Evolutionary conservation across 1,139 yeast genomes (phyloP), one percentile per base, ranked within the genome.

Genomic region (Debaryomycetaceae sp.): DNA sequence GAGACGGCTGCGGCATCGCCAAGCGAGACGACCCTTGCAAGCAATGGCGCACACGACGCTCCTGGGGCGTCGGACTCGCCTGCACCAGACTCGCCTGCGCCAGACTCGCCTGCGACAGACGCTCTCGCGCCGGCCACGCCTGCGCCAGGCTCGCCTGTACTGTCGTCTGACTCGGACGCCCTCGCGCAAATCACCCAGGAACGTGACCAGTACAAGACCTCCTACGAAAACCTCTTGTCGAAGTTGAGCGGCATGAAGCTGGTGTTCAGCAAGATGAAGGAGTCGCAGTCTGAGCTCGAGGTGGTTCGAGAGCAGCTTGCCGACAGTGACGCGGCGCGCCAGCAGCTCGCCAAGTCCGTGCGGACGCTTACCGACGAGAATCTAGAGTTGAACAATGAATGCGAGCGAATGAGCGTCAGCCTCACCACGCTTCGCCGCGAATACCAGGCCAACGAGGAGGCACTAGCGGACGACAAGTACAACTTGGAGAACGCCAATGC

Each of bases 241-340:
- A 75, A 84, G 49, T 64, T 91, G 19, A 75, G 94, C 2, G 77
- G 84, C 2, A 86, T 91, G 84, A 86, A 84, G 48, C 61, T 83
- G 0, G 71, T 82, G 2, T 83, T 83, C 51, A 71, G 70, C 35
- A 81, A 82, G 43, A 80, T 82, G 86, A 82, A 82, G 48, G 79
- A 76, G 38, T 68, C 93, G 0, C 83, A 91, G 42, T 66, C 67
- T 7, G 94, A 86, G 42, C 62, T 88, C 24, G 82, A 78, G 30
- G 63, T 62, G 25, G 61, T 78, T 0, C 77, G 75, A 43, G 75
- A 64, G 50, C 39, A 53, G 44, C 49, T 53, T 28, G 53, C 25
- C 16, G 18, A 20, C 4, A 16, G 15, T 25, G 27, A 25, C 10
- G 18, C 27, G 8, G 27, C 46, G 12, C 41, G 35, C 19, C 36